Evolutionary conservation across 2,329 filamentous ascomycete species (phyloP), one percentile per base, ranked within the genome.

Genomic region (Fusarium camptoceras): DNA sequence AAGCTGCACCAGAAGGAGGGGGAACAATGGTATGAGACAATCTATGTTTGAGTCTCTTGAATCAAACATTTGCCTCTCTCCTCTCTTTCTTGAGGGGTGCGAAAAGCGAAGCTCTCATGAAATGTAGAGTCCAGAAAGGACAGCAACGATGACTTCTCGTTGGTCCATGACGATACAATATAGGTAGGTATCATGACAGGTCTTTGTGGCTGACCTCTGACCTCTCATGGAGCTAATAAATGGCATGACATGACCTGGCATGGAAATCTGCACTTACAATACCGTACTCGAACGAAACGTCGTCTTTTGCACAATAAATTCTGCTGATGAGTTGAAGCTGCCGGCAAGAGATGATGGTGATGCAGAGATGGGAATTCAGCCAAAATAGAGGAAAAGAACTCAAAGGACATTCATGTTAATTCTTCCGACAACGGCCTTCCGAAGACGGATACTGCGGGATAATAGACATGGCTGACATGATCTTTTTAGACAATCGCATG

Each of bases 381-480:
- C 59, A 56, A 68, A 51, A 57, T 68, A 43, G 56, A 74, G 51
- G 50, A 58, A 57, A 57, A 66, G 53, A 55, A 65, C 60, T 59
- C 59, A 59, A 47, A 68, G 28, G 66, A 31, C 22, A 51, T 65
- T 65, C 53, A 65, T 39, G 24, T 55, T 51, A 41, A 64, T 64
- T 64, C 53, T 54, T 64, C 72, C 72, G 72, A 74, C 72, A 74
- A 74, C 72, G 72, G 68, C 64, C 68, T 69, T 63, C 55, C 68
- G 68, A 71, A 71, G 68, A 69, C 68, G 68, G 68, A 66, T 41
- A 28, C 39, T 58, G 66, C 55, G 55, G 64, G 53, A 68, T 68
- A 64, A 71, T 59, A 59, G 54, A 49, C 37, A 60, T 71, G 68
- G 68, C 68, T 71, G 68, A 64, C 62, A 67, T 67, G 57, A 63